These are phyloP conservation scores for Wickerhamomyces silvicola DNA, from an alignment of 805 yeast species.

Conservation along the genomic window DNA sequence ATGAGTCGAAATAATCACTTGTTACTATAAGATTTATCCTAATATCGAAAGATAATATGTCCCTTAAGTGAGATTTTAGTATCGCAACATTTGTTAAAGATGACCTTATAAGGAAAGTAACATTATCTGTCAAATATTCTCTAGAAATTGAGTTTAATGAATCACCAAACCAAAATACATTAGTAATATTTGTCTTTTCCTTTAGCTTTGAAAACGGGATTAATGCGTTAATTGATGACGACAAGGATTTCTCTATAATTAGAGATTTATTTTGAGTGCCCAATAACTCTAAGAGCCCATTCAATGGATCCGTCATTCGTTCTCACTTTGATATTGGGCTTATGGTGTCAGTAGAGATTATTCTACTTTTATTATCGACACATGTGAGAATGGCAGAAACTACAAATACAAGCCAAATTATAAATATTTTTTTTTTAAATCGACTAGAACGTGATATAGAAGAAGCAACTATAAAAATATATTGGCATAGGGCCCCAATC, in stretches of 20 bases:
- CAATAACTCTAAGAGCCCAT: constrained; percentile 7
- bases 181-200: constrained; percentile 41
- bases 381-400: no score
- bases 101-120: constrained; percentile 22
- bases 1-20: constrained; percentile 30
- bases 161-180: constrained; percentile 40
- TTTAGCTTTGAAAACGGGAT: constrained; percentile 51
- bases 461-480: no score
- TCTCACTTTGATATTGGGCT: not conserved
- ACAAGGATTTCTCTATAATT: constrained; percentile 36
- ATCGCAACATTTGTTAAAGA: constrained; percentile 9
- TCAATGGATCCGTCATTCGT: constrained; percentile 2
- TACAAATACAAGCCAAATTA: no score
- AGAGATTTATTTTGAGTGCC: constrained; percentile 27
- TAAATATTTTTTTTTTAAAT: no score
- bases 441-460: constrained; percentile 4
- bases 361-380: not conserved
- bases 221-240: constrained; percentile 44
- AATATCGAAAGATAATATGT: constrained; percentile 8
- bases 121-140: constrained; percentile 5
- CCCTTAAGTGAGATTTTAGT: constrained; percentile 13
- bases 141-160: constrained; percentile 5
- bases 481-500: no score
- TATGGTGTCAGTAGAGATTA: not conserved
- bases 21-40: constrained; percentile 25